These are phyloP conservation scores for Apiospora kogelbergensis DNA, from an alignment of 2,329 filamentous ascomycete genomes.

Conservation along the genomic window DNA sequence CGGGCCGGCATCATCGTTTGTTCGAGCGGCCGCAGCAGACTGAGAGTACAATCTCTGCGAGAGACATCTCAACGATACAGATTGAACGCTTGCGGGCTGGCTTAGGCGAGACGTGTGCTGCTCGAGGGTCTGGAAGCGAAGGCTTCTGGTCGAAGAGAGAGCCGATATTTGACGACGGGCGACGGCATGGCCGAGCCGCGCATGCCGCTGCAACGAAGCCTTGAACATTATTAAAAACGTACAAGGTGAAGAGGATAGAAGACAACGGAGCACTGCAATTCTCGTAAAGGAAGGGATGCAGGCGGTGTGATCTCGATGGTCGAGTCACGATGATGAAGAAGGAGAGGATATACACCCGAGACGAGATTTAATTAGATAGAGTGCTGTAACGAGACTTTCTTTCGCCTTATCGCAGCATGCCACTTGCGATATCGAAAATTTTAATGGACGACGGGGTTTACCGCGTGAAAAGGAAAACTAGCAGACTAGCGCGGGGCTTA, in stretches of 20 bases:
- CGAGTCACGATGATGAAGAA: not conserved
- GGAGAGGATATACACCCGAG: not conserved
- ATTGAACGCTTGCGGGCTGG: not conserved
- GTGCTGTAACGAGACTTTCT: not conserved
- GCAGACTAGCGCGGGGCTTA: not conserved
- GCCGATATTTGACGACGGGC: conserved; percentile 16
- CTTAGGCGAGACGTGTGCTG: not conserved
- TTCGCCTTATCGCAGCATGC: not conserved
- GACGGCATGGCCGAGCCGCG: conserved; percentile 14
- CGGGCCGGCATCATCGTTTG: not conserved
- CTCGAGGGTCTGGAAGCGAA: conserved; percentile 14
- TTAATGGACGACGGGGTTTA: not conserved
- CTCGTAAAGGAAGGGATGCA: not conserved
- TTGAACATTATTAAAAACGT: conserved; percentile 14
- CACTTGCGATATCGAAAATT: not conserved
- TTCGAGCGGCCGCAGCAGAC: conserved; percentile 9
- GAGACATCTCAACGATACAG: conserved; percentile 7
- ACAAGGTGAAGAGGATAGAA: not conserved
- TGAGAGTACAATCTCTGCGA: conserved; percentile 13
- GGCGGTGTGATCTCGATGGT: not conserved
- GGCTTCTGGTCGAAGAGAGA: conserved; percentile 9
- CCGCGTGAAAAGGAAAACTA: not conserved
- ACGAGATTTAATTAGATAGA: not conserved
- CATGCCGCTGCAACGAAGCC: conserved; percentile 16
- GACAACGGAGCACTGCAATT: not conserved